Percentiles rank a stretch among this genome's conserved stretches.
These are phyloP conservation scores for Echinochloa phyllopogon DNA, from an alignment of 176 grass and related monocot genomes.

Conservation along the genomic window DNA sequence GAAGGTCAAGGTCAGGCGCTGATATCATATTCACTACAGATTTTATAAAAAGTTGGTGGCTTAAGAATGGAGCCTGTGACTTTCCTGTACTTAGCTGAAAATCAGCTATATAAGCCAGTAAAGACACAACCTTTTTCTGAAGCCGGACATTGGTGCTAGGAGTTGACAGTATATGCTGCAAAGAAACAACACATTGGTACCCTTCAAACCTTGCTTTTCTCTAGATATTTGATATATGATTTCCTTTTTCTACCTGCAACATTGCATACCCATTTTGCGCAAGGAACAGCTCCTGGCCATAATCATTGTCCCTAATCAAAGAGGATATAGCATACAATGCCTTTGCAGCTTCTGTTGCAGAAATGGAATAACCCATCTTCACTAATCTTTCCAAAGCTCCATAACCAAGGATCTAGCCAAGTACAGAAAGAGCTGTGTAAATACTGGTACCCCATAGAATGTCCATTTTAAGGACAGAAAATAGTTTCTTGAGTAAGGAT, in stretches of 20 bases:
- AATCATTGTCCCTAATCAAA: slow-evolving; percentile 63
- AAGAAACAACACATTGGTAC: neutral
- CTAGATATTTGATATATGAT: neutral
- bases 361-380: slow-evolving; percentile 86
- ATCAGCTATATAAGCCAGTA: slow-evolving; percentile 63
- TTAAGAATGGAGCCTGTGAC: slow-evolving; percentile 26
- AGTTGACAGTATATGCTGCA: slow-evolving; percentile 60
- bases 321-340: slow-evolving; percentile 68
- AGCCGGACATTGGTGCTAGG: slow-evolving; percentile 47
- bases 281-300: slow-evolving; percentile 62
- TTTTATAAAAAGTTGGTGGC: slow-evolving; percentile 50
- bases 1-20: slow-evolving; percentile 61
- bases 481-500: neutral
- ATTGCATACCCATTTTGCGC: slow-evolving; percentile 55
- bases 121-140: slow-evolving; percentile 55
- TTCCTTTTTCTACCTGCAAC: slow-evolving; percentile 55
- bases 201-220: neutral
- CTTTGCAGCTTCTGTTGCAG: slow-evolving; percentile 63
- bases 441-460: neutral
- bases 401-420: slow-evolving; percentile 70
- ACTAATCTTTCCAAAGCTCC: slow-evolving; percentile 72
- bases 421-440: neutral
- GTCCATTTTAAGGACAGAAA: neutral
- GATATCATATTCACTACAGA: slow-evolving; percentile 60
- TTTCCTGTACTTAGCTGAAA: slow-evolving; percentile 45